phyloP scores from a whole-genome alignment of 2,329 filamentous ascomycete genomes.

The Claviceps capensis region DNA sequence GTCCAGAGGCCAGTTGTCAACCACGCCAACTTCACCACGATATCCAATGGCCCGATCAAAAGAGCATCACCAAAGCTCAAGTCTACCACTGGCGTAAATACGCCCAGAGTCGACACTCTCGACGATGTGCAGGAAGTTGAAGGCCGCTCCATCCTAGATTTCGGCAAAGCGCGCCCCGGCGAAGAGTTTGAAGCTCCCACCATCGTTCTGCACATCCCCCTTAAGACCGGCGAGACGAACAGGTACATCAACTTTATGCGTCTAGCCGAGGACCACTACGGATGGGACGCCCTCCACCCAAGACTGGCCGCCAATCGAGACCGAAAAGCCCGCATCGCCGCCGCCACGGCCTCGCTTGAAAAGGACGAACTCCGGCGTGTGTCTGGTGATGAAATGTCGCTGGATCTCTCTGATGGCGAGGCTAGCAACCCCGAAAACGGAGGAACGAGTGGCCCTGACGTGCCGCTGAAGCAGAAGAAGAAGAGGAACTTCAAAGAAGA shows the following conservation, averaged over 20 bases:
- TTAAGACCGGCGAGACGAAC: constrained; percentile 63
- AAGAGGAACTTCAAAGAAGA: constrained; percentile 71
- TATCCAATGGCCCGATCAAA: constrained; percentile 28
- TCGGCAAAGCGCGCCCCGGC: constrained; percentile 44
- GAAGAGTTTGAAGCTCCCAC: constrained; percentile 52
- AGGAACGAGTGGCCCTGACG: constrained; percentile 44
- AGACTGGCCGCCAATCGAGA: constrained; percentile 80
- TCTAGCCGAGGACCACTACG: constrained; percentile 84
- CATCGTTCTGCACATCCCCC: constrained; percentile 71
- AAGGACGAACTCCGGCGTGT: constrained; percentile 55
- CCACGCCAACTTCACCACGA: constrained; percentile 27
- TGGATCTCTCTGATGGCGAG: constrained; percentile 60
- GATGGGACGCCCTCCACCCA: constrained; percentile 86
- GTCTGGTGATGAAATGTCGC: constrained; percentile 71
- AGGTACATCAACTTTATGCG: constrained; percentile 93
- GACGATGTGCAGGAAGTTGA: constrained; percentile 32
- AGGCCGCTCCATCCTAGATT: constrained; percentile 46
- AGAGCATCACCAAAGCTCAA: constrained; percentile 36
- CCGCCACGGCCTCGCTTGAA: constrained; percentile 75
- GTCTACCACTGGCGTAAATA: constrained; percentile 24
- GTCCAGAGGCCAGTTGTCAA: constrained; percentile 20
- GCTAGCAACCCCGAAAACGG: constrained; percentile 84
- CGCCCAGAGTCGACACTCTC: constrained; percentile 35
- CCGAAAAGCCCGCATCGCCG: constrained; percentile 74
- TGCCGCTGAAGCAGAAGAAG: constrained; percentile 55